Evolutionary conservation across 2,329 filamentous ascomycete species (phyloP).

Genomic region (Penicillium sp.): DNA sequence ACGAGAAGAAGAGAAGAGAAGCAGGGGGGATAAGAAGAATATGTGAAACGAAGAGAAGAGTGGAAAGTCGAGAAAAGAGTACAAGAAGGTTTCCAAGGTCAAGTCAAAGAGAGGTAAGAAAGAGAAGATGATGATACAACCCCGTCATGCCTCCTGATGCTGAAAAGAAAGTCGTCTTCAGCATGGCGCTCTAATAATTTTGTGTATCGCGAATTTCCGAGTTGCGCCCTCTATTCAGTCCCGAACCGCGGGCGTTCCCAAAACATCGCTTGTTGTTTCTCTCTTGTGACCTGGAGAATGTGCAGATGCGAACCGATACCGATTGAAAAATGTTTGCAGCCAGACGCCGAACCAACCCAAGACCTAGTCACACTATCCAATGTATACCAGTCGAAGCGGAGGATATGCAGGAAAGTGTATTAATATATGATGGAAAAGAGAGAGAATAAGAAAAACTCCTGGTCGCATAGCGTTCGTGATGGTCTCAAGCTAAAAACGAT

Average conservation of each 20-base stretch:
- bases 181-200: constrained; percentile 30
- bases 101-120: constrained; percentile 11
- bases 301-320: constrained; percentile 25
- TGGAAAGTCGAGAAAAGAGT: constrained; percentile 9
- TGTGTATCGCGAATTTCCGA: constrained; percentile 24
- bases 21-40: constrained; percentile 19
- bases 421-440: constrained; percentile 29
- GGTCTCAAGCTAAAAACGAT: constrained; percentile 28
- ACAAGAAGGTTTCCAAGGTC: constrained; percentile 8
- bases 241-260: constrained; percentile 6
- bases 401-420: constrained; percentile 33
- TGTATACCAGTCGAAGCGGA: constrained; percentile 22
- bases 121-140: constrained; percentile 27
- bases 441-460: constrained; percentile 36
- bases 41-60: constrained; percentile 24
- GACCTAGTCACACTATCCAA: constrained; percentile 28
- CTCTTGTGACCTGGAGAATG: constrained; percentile 14
- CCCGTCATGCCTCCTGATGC: constrained; percentile 29
- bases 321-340: constrained; percentile 25
- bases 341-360: constrained; percentile 41
- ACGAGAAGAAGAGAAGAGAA: constrained; percentile 36
- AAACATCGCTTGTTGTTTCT: constrained; percentile 5
- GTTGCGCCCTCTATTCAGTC: constrained; percentile 13
- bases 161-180: constrained; percentile 17
- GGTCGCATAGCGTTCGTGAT: constrained; percentile 46